phyloP scores from a whole-genome alignment of 495 filamentous ascomycete genomes.

The Entonaema liquescens region DNA sequence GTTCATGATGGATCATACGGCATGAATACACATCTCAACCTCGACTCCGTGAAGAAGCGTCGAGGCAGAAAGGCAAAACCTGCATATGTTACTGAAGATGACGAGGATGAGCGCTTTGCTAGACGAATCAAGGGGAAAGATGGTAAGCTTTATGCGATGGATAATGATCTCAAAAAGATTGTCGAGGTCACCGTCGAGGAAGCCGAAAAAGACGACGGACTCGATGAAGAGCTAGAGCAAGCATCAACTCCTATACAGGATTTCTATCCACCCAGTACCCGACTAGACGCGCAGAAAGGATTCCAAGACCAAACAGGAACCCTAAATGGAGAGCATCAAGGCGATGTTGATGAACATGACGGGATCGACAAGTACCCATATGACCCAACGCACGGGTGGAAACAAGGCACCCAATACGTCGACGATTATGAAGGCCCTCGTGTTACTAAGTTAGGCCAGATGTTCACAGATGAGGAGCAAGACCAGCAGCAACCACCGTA shows the following conservation, averaged over 20 bases:
- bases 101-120: conserved; percentile 33
- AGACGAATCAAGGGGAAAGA: conserved; percentile 11
- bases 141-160: conserved; percentile 30
- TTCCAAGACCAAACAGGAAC: background rate
- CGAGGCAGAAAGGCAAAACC: conserved; percentile 17
- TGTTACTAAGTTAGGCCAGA: conserved; percentile 2
- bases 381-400: background rate
- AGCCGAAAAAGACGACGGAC: conserved; percentile 7
- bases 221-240: conserved; percentile 13
- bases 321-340: too few relatives aligned
- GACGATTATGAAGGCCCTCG: background rate
- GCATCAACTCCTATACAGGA: background rate
- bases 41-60: conserved; percentile 18
- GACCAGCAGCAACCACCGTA: conserved; percentile 8
- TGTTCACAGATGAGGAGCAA: background rate
- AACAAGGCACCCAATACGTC: background rate
- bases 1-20: conserved; percentile 46
- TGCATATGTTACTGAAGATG: conserved; percentile 26
- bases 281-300: background rate
- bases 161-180: conserved; percentile 32
- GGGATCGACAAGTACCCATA: background rate
- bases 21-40: conserved; percentile 40
- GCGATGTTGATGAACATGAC: background rate
- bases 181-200: conserved; percentile 22
- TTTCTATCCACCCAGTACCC: background rate